Conservation (phyloP, 176 grass and related monocot species). For the barley (Hordeum vulgare) region DNA sequence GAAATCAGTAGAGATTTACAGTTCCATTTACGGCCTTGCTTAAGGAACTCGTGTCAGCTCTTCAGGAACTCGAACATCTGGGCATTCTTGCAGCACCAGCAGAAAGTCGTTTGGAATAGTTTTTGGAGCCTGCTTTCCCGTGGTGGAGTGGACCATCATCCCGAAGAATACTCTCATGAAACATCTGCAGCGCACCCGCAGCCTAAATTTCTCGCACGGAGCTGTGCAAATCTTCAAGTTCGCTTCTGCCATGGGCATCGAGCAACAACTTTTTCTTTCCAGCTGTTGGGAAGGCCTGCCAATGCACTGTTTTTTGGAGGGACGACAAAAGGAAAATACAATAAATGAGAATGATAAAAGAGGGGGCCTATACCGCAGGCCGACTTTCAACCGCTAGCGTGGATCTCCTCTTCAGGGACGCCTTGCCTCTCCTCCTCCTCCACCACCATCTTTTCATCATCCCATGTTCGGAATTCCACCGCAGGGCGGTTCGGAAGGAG, state of each 20-base stretch:
- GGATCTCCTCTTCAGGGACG: not conserved
- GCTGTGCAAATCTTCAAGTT: constrained; percentile 23
- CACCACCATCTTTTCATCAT: not conserved
- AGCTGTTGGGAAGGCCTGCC: constrained; percentile 24
- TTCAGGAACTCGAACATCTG: constrained; percentile 24
- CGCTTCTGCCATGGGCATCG: constrained; percentile 20
- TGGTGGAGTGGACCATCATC: constrained; percentile 5
- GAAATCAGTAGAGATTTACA: not conserved
- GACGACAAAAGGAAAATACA: not conserved
- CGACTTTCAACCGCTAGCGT: not conserved
- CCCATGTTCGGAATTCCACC: constrained; percentile 1
- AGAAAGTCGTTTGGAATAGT: constrained; percentile 16
- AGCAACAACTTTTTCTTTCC: constrained; percentile 35
- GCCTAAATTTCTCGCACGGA: constrained; percentile 29
- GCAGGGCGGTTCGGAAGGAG: not conserved
- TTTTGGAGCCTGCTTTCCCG: constrained; percentile 28
- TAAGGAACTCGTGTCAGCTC: not conserved
- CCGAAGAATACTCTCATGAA: constrained; percentile 15
- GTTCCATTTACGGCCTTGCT: not conserved
- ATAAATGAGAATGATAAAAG: not conserved
- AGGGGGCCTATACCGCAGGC: not conserved
- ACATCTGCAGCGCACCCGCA: constrained; percentile 33
- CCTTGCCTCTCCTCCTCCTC: not conserved
- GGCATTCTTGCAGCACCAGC: constrained; percentile 13
- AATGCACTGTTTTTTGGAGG: constrained; percentile 29